Base-by-base conservation (phyloP, 495 filamentous ascomycete genomes). In the Hypomontagnella monticulosa region DNA sequence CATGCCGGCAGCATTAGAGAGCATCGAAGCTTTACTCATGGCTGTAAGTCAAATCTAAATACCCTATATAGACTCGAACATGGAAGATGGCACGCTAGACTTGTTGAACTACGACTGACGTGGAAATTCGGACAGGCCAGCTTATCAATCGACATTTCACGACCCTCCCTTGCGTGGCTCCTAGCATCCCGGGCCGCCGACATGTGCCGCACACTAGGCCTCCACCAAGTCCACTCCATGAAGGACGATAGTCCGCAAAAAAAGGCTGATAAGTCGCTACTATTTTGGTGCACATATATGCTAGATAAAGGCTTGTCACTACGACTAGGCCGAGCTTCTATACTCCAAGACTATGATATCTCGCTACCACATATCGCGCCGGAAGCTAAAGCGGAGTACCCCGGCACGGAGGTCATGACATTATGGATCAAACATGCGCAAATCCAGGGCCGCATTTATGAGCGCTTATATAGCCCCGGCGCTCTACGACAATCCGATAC, bases 251-350 rank as follows among this genome's bases (percentile, higher is more conserved):
- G 61, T 3, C 57, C 63, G 0, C 46, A 71, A 18, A 71, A 78
- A 23, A 76, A 74, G 20, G 73, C 79, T 6, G 57, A 78, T 30
- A 79, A 79, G 48, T 72, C 74, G 0, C 56, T 78, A 1, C 61
- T 88, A 8, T 91, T 91, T 68, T 91, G 88, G 88, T 80, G 84
- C 14, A 73, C 82, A 3, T 90, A 90, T 63, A 80, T 83, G 23
- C 71, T 88, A 6, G 81, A 89, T 60, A 87, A 84, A 60, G 80
- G 79, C 10, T 73, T 91, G 18, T 84, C 88, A 0, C 74, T 91
- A n/a, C 83, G 88, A 4, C 74, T 89, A 10, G 88, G 89, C 1
- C 84, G 87, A 4, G 83, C 87, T 0, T 83, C 85, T 0, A 74
- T 79, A 4, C 80, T 90, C 27, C 86, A 87, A 23, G 86, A 89